These are phyloP conservation scores for Oryza rufipogon DNA, from an alignment of 176 grass and related monocot genomes.

Conservation along the genomic window DNA sequence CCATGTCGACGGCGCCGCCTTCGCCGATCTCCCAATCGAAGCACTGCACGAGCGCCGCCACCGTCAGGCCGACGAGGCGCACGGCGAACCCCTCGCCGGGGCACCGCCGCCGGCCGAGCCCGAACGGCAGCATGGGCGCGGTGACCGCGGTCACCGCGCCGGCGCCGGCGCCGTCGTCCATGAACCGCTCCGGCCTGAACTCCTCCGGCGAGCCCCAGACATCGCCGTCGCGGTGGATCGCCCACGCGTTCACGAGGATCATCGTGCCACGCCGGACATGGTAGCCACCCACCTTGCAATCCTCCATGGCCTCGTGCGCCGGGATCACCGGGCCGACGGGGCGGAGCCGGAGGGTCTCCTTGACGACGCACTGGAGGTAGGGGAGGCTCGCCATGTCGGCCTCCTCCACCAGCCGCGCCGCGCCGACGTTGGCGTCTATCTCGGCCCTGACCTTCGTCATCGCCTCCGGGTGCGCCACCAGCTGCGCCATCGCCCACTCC, in stretches of 20 bases:
- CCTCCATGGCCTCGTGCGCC: constrained; percentile 63
- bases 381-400: constrained; percentile 52
- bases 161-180: not conserved
- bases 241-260: constrained; percentile 66
- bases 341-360: constrained; percentile 63
- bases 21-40: constrained; percentile 56
- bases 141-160: not conserved
- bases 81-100: constrained; percentile 60
- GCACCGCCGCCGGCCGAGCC: constrained; percentile 60
- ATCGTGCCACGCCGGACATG: constrained; percentile 45
- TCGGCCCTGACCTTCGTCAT: constrained; percentile 44
- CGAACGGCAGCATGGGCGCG: constrained; percentile 62
- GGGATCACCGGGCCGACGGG: constrained; percentile 53
- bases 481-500: constrained; percentile 72
- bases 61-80: constrained; percentile 42
- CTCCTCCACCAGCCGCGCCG: constrained; percentile 50
- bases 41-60: constrained; percentile 66
- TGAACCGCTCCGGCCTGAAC: constrained; percentile 74
- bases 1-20: constrained; percentile 46
- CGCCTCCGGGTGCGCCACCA: constrained; percentile 41
- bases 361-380: constrained; percentile 56
- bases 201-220: constrained; percentile 59
- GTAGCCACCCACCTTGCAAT: constrained; percentile 50
- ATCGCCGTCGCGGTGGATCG: constrained; percentile 57
- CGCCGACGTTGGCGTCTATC: constrained; percentile 45